Evolutionary conservation across 163 green algal genomes (phyloP).

Genomic region (Scenedesmus sp.): DNA sequence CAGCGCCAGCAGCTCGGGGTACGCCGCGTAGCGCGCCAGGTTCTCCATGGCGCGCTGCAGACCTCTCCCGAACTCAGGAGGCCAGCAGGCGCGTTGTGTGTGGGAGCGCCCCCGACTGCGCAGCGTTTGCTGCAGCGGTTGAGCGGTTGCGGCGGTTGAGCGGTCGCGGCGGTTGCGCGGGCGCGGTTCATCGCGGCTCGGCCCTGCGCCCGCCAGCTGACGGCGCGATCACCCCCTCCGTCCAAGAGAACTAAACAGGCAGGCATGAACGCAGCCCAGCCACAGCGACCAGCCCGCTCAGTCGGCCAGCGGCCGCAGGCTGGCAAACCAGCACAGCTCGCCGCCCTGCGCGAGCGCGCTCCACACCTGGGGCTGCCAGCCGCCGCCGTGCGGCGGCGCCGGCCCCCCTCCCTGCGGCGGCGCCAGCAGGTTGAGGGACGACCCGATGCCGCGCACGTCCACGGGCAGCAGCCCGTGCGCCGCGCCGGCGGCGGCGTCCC

Average conservation of each 20-base stretch:
- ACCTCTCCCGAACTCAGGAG: not conserved
- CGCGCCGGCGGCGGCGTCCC: not conserved
- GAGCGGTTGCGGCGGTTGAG: not conserved
- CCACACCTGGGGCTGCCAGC: constrained; percentile 49
- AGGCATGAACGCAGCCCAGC: not conserved
- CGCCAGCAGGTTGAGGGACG: not conserved
- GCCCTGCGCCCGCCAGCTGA: not conserved
- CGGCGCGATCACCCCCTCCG: not conserved
- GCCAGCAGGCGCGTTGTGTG: not conserved
- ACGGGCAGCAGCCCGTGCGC: not conserved
- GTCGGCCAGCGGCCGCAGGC: constrained; percentile 1
- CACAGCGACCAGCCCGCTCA: not conserved
- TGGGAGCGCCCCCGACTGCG: not conserved
- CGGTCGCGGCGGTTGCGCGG: not conserved
- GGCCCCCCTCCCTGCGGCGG: not conserved
- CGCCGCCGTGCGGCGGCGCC: not conserved
- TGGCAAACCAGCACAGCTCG: not conserved
- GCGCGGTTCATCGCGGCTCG: not conserved
- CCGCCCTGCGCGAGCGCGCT: constrained; percentile 35
- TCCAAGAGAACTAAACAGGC: not conserved
- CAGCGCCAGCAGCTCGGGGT: not conserved
- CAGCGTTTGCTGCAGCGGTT: not conserved
- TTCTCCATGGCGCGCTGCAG: constrained; percentile 7
- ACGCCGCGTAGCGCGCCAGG: constrained; percentile 13
- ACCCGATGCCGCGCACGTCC: not conserved